phyloP scores from a whole-genome alignment of 345 rosid species.

The Gynandropsis gynandra region DNA sequence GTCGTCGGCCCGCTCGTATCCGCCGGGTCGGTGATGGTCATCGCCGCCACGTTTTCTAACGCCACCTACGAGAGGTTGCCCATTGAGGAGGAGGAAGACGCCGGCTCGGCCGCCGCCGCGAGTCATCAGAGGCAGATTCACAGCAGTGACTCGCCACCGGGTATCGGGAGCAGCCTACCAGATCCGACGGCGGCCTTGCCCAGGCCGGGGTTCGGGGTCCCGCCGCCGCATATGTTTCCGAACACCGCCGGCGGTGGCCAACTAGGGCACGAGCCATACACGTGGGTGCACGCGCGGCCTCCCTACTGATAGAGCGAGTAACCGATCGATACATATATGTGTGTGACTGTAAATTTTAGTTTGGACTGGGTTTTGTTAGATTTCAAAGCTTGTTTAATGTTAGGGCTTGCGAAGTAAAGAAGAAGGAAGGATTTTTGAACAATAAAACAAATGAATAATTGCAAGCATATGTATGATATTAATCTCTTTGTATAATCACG shows the following conservation, averaged over 20 bases:
- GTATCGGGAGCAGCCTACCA: slow-evolving; percentile 38
- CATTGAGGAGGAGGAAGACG: slow-evolving; percentile 60
- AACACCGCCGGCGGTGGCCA: slow-evolving; percentile 38
- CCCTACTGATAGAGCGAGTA: slow-evolving; percentile 37
- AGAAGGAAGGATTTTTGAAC: not conserved
- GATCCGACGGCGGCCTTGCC: slow-evolving; percentile 33
- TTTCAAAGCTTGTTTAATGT: slow-evolving; percentile 16
- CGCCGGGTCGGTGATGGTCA: slow-evolving; percentile 70
- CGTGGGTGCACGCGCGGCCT: slow-evolving; percentile 50
- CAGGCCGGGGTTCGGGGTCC: slow-evolving; percentile 38
- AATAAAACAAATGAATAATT: slow-evolving; percentile 7
- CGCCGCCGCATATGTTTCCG: slow-evolving; percentile 39
- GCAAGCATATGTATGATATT: not conserved
- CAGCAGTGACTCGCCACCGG: slow-evolving; percentile 42
- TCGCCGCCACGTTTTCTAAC: slow-evolving; percentile 79
- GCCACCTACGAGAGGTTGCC: slow-evolving; percentile 81
- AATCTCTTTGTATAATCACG: too few relatives aligned
- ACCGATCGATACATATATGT: not conserved
- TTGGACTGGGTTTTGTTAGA: not conserved
- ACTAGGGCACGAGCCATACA: slow-evolving; percentile 65
- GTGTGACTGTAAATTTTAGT: slow-evolving; percentile 9
- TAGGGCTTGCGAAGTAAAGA: slow-evolving; percentile 3
- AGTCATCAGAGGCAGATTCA: slow-evolving; percentile 37
- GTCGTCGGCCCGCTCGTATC: slow-evolving; percentile 64
- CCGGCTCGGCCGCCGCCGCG: not conserved